Evolutionary conservation across 2,329 filamentous ascomycete species (phyloP).

Genomic region (Eurotiales sp.): DNA sequence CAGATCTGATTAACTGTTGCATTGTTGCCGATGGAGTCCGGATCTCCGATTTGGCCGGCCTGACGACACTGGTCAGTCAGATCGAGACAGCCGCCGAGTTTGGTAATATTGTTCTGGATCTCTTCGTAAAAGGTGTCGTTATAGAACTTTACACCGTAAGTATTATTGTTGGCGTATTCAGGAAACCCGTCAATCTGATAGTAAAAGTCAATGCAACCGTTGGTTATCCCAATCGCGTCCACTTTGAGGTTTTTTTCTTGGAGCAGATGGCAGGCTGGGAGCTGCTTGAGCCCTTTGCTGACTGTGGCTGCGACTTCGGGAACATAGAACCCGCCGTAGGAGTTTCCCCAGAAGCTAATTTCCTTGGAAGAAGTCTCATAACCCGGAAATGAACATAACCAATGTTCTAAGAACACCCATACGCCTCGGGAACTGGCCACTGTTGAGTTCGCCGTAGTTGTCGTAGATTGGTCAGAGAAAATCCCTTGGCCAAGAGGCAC

Average conservation of each 20-base stretch:
- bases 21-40: slow-evolving; percentile 38
- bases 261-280: not conserved
- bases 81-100: slow-evolving; percentile 51
- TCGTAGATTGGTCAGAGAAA: slow-evolving; percentile 43
- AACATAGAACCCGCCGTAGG: not conserved
- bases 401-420: slow-evolving; percentile 56
- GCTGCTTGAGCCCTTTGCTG: not conserved
- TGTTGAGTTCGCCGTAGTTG: slow-evolving; percentile 37
- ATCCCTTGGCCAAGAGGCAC: not conserved
- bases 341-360: not conserved
- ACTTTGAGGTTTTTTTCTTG: slow-evolving; percentile 35
- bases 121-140: slow-evolving; percentile 38
- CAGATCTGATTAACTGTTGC: slow-evolving; percentile 46
- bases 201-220: slow-evolving; percentile 52
- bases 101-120: slow-evolving; percentile 42
- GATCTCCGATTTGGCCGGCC: slow-evolving; percentile 46
- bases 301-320: not conserved
- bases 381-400: slow-evolving; percentile 14
- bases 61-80: slow-evolving; percentile 50
- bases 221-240: slow-evolving; percentile 55
- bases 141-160: slow-evolving; percentile 25
- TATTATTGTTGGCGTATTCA: slow-evolving; percentile 43
- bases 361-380: not conserved
- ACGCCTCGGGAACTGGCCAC: slow-evolving; percentile 47
- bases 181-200: slow-evolving; percentile 44